These are phyloP conservation scores for Cryphonectria radicalis DNA, from an alignment of 2,329 filamentous ascomycete genomes.

Conservation along the genomic window DNA sequence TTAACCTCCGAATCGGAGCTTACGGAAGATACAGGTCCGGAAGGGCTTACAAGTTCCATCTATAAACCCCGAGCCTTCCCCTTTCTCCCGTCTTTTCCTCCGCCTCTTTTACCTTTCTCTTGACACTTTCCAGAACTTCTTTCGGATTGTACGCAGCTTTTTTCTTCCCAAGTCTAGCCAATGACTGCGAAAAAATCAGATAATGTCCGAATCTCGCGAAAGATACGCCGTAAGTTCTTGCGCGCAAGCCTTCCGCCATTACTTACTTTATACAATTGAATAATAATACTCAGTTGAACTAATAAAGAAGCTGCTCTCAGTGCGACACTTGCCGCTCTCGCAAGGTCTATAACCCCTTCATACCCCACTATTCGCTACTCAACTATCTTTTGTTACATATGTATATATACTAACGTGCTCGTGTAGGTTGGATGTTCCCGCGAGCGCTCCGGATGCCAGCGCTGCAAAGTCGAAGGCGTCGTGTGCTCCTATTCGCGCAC, in stretches of 20 bases:
- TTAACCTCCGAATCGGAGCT: background rate
- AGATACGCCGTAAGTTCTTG: constrained; percentile 11
- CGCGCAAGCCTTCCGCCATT: background rate
- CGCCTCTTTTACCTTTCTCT: background rate
- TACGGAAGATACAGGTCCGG: constrained; percentile 1
- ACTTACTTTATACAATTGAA: no score
- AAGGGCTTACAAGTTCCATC: background rate
- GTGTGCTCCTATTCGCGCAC: constrained; percentile 13
- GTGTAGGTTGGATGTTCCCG: constrained; percentile 15
- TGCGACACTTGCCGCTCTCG: constrained; percentile 9
- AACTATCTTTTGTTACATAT: no score
- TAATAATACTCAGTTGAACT: background rate
- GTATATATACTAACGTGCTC: background rate
- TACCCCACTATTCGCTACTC: background rate
- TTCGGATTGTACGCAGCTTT: background rate
- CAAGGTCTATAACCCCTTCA: background rate
- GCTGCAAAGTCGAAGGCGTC: constrained; percentile 7
- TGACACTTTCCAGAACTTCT: background rate
- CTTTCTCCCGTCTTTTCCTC: background rate
- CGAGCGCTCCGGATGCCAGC: constrained; percentile 13
- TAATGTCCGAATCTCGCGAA: constrained; percentile 12
- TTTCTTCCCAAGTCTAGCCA: background rate
- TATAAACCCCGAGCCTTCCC: constrained; percentile 6
- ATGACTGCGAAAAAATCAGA: background rate
- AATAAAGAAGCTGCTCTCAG: background rate